Evolutionary conservation across 164 flowering plant species (phyloP).

Genomic region (Hamamelis virginiana): DNA sequence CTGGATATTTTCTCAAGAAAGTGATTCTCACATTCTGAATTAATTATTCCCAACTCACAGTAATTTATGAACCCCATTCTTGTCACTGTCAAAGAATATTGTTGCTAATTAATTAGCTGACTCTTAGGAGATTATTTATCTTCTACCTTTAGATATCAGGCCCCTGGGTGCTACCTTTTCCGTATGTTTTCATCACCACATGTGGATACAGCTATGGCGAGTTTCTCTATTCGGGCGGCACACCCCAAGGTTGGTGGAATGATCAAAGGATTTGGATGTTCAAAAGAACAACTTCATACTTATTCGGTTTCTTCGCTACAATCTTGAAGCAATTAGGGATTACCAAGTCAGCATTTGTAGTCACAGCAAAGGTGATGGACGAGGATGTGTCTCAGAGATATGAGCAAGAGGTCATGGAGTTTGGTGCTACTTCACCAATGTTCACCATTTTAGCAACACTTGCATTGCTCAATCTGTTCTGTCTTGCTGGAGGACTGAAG

Average conservation of each 20-base stretch:
- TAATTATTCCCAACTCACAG: no score
- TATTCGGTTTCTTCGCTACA: constrained; percentile 22
- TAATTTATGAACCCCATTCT: no score
- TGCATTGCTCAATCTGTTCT: constrained; percentile 23
- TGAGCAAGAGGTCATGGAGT: constrained; percentile 35
- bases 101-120: no score
- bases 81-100: no score
- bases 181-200: constrained; percentile 26
- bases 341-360: constrained; percentile 17
- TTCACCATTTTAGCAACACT: no score
- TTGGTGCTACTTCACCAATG: constrained; percentile 36
- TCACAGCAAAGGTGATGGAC: constrained; percentile 30
- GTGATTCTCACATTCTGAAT: no score
- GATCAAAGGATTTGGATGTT: constrained; percentile 24
- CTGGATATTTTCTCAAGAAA: no score
- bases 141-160: constrained; percentile 35
- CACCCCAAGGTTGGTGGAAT: constrained; percentile 32
- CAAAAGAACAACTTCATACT: constrained; percentile 23
- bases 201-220: constrained; percentile 27
- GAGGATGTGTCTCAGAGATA: constrained; percentile 31
- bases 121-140: neutral
- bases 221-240: constrained; percentile 36
- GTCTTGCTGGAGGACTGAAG: constrained; percentile 16
- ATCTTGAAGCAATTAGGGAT: constrained; percentile 23
- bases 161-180: constrained; percentile 49